These are phyloP conservation scores for Roridomyces roridus DNA, from an alignment of 768 basidiomycete genomes.

Conservation along the genomic window DNA sequence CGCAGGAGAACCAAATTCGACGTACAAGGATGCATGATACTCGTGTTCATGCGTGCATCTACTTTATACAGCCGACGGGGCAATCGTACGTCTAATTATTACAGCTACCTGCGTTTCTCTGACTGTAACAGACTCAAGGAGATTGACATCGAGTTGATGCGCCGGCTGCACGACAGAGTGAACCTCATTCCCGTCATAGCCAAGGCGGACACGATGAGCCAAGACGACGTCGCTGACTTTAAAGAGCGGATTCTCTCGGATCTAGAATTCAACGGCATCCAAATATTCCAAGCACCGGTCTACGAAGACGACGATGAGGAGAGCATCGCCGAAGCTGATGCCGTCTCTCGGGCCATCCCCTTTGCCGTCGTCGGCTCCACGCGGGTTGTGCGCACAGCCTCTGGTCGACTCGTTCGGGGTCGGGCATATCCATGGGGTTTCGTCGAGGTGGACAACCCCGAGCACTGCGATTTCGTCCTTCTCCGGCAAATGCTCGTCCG, in stretches of 20 bases:
- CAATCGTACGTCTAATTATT: conserved; percentile 75
- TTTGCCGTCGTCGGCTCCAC: conserved; percentile 98
- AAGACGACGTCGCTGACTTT: conserved; percentile 92
- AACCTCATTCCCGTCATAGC: conserved; percentile 99
- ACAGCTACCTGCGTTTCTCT: conserved; percentile 11
- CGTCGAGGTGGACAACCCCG: conserved; percentile 98
- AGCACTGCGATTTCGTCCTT: conserved; percentile 99
- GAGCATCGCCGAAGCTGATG: conserved; percentile 94
- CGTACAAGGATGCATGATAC: conserved; percentile 92
- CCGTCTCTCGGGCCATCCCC: conserved; percentile 96
- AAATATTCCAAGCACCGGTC: conserved; percentile 96
- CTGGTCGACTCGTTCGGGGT: conserved; percentile 88
- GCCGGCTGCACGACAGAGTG: conserved; percentile 93
- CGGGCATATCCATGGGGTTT: conserved; percentile 98
- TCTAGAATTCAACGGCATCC: conserved; percentile 94
- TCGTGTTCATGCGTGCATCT: conserved; percentile 96
- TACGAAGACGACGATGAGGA: conserved; percentile 99
- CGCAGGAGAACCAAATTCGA: conserved; percentile 98
- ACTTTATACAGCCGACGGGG: conserved; percentile 98
- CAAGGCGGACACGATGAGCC: conserved; percentile 96
- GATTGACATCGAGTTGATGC: conserved; percentile 99
- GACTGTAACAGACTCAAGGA: conserved; percentile 94
- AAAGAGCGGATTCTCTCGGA: conserved; percentile 95
- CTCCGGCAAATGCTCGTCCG: conserved; percentile 98
- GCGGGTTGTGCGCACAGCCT: conserved; percentile 74